These are phyloP conservation scores for Xylaria telfairii DNA, from an alignment of 495 filamentous ascomycete genomes.

Conservation along the genomic window DNA sequence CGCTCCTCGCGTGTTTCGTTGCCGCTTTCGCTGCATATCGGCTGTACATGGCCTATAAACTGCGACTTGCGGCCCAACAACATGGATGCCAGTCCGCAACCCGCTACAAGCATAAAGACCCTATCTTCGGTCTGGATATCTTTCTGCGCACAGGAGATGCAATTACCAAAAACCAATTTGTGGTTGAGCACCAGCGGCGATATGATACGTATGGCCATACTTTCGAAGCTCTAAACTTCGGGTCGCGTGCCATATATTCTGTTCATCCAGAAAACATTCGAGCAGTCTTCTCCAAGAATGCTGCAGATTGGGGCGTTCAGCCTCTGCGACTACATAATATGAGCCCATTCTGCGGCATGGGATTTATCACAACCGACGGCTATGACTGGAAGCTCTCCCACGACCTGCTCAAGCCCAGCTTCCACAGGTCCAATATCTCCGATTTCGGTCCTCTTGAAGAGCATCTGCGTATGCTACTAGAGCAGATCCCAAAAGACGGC, in stretches of 20 bases:
- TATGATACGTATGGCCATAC: slow-evolving; percentile 34
- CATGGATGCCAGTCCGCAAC: slow-evolving; percentile 37
- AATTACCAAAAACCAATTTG: slow-evolving; percentile 31
- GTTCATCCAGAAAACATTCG: slow-evolving; percentile 32
- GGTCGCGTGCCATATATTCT: slow-evolving; percentile 27
- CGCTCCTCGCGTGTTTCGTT: slow-evolving; percentile 26
- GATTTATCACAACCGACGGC: slow-evolving; percentile 51
- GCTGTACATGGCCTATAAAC: slow-evolving; percentile 29
- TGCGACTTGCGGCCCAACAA: slow-evolving; percentile 30
- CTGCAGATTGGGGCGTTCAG: slow-evolving; percentile 33
- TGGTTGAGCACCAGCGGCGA: slow-evolving; percentile 32
- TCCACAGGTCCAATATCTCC: slow-evolving; percentile 38
- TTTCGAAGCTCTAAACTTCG: slow-evolving; percentile 32
- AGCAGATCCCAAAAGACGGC: slow-evolving; percentile 36
- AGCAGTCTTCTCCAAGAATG: slow-evolving; percentile 32
- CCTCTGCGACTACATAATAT: slow-evolving; percentile 29
- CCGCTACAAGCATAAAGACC: slow-evolving; percentile 40
- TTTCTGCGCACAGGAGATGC: slow-evolving; percentile 36
- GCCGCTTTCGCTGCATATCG: slow-evolving; percentile 31
- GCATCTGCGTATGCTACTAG: slow-evolving; percentile 51
- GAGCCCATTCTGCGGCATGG: slow-evolving; percentile 42
- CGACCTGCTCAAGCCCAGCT: slow-evolving; percentile 49
- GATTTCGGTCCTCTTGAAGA: slow-evolving; percentile 40
- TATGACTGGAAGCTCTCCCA: slow-evolving; percentile 48
- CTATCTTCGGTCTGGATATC: slow-evolving; percentile 39